Evolutionary conservation across 345 rosid genomes (phyloP).

Genomic region (Citrus medica): DNA sequence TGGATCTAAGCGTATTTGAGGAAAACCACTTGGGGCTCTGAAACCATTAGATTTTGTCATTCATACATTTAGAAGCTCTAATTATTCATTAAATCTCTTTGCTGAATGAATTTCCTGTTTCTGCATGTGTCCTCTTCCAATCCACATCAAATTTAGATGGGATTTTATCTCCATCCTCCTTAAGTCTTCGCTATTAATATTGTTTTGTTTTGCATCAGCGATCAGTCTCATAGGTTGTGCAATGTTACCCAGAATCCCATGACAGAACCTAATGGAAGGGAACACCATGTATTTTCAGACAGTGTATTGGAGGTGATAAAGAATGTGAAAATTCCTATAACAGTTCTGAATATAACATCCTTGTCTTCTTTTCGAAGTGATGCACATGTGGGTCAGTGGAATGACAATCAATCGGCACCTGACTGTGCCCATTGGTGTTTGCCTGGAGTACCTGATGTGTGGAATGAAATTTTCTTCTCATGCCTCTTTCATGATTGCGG

Average conservation of each 20-base stretch:
- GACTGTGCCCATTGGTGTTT: slow-evolving; percentile 98
- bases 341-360: slow-evolving; percentile 61
- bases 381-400: slow-evolving; percentile 85
- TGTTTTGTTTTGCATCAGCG: slow-evolving; percentile 36
- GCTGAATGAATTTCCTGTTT: neutral
- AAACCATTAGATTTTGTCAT: neutral
- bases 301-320: slow-evolving; percentile 44
- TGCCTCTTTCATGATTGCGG: slow-evolving; percentile 23
- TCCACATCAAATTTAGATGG: neutral
- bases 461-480: slow-evolving; percentile 80
- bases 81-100: neutral
- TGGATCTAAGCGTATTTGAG: neutral
- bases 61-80: neutral
- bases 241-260: slow-evolving; percentile 60
- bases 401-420: slow-evolving; percentile 56
- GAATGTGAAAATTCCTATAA: slow-evolving; percentile 60
- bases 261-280: slow-evolving; percentile 51
- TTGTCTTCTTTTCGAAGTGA: slow-evolving; percentile 80
- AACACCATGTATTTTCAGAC: slow-evolving; percentile 52
- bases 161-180: neutral
- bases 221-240: slow-evolving; percentile 49
- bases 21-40: neutral
- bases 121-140: neutral
- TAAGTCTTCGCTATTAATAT: neutral
- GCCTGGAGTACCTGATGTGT: slow-evolving; percentile 85